Base-by-base conservation (phyloP, 768 basidiomycete species). In the Leucosporidium yakuticum region DNA sequence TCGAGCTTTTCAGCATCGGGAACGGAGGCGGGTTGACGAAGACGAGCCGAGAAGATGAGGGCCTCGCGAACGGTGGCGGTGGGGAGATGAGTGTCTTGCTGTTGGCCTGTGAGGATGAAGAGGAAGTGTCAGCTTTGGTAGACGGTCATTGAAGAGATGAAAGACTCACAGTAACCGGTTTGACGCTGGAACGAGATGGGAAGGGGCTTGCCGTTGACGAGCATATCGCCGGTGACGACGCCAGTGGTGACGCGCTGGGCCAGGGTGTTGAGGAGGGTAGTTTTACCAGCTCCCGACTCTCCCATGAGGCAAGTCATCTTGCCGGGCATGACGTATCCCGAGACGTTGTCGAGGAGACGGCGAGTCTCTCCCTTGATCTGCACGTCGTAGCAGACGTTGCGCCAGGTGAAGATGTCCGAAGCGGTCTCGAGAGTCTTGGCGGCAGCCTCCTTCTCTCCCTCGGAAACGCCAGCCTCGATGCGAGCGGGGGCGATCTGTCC, bases 1-100 rank as follows among this genome's bases (percentile, higher is more conserved):
- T 62, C 78, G 48, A 78, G 71, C 72, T 81, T 81, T 68, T 81
- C 80, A 39, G 74, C 55, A 63, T 74, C 74, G 31, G 80, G 69
- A 14, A 77, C 70, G 21, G 74, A 63, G 11, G 76, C 74, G 21
- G 80, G 80, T 63, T 82, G 81, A 29, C 81, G 77, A 20, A 82
- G 77, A 20, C 79, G 62, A 8, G 81, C 81, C 29, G 75, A 77
- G 74, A 82, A 82, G 36, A 72, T 62, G 9, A 82, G 75, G 14
- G 81, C 80, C 67, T 82, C 81, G 49, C 81, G 76, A 23, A 82
- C 81, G 36, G 81, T 81, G 50, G 55, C 32, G 14, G 79, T 81
- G 1, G 77, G 69, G 67, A 80, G 70, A 73, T 81, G 81, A 9
- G 79, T 70, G 75, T 81, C 80, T 59, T 75, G 71, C 54, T 69